These are phyloP conservation scores for Neltuma alba DNA, from an alignment of 306 rosid species.

Conservation along the genomic window DNA sequence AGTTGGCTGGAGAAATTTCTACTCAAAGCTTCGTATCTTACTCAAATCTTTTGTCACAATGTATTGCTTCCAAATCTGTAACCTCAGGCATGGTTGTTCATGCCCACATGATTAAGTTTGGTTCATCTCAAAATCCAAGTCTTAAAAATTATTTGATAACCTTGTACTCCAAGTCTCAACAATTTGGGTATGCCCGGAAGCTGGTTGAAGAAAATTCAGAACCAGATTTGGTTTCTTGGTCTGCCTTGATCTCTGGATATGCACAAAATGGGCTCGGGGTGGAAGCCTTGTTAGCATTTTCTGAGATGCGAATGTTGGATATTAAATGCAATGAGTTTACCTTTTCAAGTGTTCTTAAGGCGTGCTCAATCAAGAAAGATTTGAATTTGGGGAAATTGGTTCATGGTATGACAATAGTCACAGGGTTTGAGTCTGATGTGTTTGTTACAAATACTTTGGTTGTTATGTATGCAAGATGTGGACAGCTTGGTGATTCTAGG, in stretches of 20 bases:
- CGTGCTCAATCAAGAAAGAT: slow-evolving; percentile 62
- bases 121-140: slow-evolving; percentile 49
- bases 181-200: slow-evolving; percentile 63
- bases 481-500: slow-evolving; percentile 66
- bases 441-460: slow-evolving; percentile 84
- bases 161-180: slow-evolving; percentile 50
- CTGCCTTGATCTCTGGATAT: slow-evolving; percentile 84
- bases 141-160: slow-evolving; percentile 55
- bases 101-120: slow-evolving; percentile 67
- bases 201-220: slow-evolving; percentile 62
- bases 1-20: slow-evolving; percentile 61
- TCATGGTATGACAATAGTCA: slow-evolving; percentile 60
- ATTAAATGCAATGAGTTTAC: slow-evolving; percentile 74
- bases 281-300: slow-evolving; percentile 65
- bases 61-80: slow-evolving; percentile 57
- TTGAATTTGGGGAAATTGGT: slow-evolving; percentile 62
- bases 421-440: slow-evolving; percentile 77
- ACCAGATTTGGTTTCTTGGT: slow-evolving; percentile 75
- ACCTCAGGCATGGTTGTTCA: slow-evolving; percentile 62
- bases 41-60: slow-evolving; percentile 58
- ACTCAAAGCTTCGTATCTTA: not conserved
- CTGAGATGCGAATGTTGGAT: slow-evolving; percentile 60
- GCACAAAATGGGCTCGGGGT: slow-evolving; percentile 62
- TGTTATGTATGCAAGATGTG: slow-evolving; percentile 80
- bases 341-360: slow-evolving; percentile 77